These are phyloP conservation scores for Chaetomiaceae sp. DNA, from an alignment of 2,329 filamentous ascomycete species.

Conservation along the genomic window DNA sequence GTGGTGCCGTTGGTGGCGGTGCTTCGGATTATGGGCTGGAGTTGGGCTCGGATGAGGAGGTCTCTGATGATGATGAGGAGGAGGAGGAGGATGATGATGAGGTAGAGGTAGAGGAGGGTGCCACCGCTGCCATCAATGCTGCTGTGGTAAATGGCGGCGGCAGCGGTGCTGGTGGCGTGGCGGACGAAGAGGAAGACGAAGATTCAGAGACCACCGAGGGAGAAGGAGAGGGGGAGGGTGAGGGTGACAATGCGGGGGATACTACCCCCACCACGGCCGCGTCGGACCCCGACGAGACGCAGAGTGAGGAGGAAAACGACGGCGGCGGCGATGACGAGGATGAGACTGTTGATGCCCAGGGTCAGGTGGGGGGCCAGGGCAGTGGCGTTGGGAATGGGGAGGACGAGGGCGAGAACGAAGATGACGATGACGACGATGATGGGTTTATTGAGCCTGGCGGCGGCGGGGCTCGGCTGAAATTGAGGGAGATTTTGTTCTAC, in stretches of 20 bases:
- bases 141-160: slow-evolving; percentile 43
- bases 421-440: slow-evolving; percentile 42
- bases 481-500: slow-evolving; percentile 78
- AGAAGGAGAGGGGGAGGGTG: no score
- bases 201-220: no score
- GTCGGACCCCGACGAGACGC: slow-evolving; percentile 32
- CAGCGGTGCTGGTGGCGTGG: slow-evolving; percentile 37
- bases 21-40: not conserved
- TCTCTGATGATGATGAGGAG: slow-evolving; percentile 3
- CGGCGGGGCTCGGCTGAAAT: slow-evolving; percentile 48
- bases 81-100: slow-evolving; percentile 46
- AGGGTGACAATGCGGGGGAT: slow-evolving; percentile 32
- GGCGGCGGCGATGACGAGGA: slow-evolving; percentile 20
- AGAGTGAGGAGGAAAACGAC: slow-evolving; percentile 28
- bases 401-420: slow-evolving; percentile 15
- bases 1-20: no score
- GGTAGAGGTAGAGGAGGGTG: slow-evolving; percentile 45
- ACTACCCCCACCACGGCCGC: slow-evolving; percentile 19
- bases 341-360: slow-evolving; percentile 21
- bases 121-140: no score
- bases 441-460: slow-evolving; percentile 46
- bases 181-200: no score
- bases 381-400: slow-evolving; percentile 21
- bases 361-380: no score
- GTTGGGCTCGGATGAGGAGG: not conserved